Conservation (phyloP, 179 eudicot species). For the Silene vulgaris region DNA sequence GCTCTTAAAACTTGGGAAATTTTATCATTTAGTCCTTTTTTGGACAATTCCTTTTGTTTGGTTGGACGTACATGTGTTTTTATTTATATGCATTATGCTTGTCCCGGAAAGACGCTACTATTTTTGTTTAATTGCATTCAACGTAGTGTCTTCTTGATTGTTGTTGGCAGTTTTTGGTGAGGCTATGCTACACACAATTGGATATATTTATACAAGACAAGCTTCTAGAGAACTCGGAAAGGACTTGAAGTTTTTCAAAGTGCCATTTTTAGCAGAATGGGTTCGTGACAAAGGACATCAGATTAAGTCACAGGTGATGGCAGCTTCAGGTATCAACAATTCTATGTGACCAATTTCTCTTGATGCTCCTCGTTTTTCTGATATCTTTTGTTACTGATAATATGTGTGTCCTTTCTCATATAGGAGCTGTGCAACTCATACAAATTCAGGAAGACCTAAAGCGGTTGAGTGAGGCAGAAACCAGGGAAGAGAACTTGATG, state of each 20-base stretch:
- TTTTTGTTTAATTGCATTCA: neutral
- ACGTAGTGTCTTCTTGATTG: constrained; percentile 17
- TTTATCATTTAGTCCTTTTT: neutral
- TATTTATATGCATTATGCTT: neutral
- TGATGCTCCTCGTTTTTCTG: neutral
- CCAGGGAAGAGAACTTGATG: constrained; percentile 51
- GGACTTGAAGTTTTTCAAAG: constrained; percentile 62
- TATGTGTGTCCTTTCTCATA: constrained; percentile 3
- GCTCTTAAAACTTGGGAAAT: neutral
- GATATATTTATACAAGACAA: constrained; percentile 88
- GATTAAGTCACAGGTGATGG: constrained; percentile 78
- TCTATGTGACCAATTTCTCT: neutral
- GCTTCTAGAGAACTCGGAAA: constrained; percentile 80
- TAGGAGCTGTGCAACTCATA: constrained; percentile 77
- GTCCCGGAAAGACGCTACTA: neutral
- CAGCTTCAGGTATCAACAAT: constrained; percentile 64
- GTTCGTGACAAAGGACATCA: constrained; percentile 84
- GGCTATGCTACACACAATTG: constrained; percentile 93
- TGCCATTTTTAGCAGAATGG: constrained; percentile 94
- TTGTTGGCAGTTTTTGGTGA: constrained; percentile 69
- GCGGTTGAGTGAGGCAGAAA: constrained; percentile 58
- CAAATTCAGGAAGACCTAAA: constrained; percentile 70
- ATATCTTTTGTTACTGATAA: neutral
- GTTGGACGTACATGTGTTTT: neutral
- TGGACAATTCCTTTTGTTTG: neutral